phyloP scores from a whole-genome alignment of 1,284 basidiomycete species.

The Cutaneotrichosporon cutaneum region DNA sequence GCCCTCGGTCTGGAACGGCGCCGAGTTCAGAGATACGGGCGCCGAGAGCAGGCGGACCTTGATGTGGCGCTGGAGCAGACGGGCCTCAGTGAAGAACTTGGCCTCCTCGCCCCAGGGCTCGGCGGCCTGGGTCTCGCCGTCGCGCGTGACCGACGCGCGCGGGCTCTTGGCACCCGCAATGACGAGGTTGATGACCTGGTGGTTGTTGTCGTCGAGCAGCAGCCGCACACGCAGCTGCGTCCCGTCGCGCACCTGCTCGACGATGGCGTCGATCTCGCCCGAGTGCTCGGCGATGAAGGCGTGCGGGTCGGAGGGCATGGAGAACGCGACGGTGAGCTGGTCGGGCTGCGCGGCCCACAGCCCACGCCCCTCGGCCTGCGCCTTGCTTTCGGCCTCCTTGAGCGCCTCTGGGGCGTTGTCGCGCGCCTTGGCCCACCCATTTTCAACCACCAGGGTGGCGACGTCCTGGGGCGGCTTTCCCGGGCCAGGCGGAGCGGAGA shows the following conservation, averaged over 20 bases:
- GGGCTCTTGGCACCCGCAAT: conserved; percentile 83
- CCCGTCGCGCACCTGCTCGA: conserved; percentile 93
- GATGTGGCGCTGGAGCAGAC: conserved; percentile 84
- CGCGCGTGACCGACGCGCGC: conserved; percentile 64
- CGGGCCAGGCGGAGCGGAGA: conserved; percentile 50
- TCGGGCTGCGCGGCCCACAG: conserved; percentile 78
- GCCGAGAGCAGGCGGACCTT: conserved; percentile 84
- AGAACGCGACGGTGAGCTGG: conserved; percentile 73
- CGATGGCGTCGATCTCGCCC: conserved; percentile 80
- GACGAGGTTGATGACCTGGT: conserved; percentile 58
- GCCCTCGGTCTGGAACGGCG: conserved; percentile 69
- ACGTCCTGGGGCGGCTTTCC: conserved; percentile 62
- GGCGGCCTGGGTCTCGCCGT: conserved; percentile 63
- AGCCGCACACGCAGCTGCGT: conserved; percentile 85
- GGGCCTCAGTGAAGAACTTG: conserved; percentile 89
- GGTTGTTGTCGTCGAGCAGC: conserved; percentile 79
- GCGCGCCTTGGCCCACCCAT: conserved; percentile 90
- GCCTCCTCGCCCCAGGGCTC: conserved; percentile 89
- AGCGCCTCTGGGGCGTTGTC: conserved; percentile 68
- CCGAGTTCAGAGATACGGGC: conserved; percentile 70
- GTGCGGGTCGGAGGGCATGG: conserved; percentile 86
- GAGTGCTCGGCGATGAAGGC: conserved; percentile 89
- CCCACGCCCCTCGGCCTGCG: conserved; percentile 72
- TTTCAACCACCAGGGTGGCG: conserved; percentile 71
- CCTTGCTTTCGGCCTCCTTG: conserved; percentile 67